Conservation (phyloP, 441 rosid genomes). For the Breynia disticha region DNA sequence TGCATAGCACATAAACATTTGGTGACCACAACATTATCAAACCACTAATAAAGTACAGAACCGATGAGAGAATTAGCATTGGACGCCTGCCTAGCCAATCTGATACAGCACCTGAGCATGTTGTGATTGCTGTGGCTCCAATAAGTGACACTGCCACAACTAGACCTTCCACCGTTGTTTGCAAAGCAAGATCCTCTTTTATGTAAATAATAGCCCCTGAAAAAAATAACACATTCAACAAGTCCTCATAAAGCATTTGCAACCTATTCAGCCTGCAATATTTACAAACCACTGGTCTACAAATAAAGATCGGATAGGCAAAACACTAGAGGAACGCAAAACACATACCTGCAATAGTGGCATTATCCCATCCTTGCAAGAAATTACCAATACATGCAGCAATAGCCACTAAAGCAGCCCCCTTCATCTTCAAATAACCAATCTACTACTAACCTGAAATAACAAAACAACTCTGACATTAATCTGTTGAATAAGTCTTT, state of each 20-base stretch:
- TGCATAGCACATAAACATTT: slow-evolving; percentile 53
- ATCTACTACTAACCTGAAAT: too few relatives aligned
- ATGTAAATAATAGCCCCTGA: slow-evolving; percentile 54
- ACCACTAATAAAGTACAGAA: slow-evolving; percentile 52
- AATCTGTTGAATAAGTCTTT: too few relatives aligned
- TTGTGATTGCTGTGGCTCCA: slow-evolving; percentile 67
- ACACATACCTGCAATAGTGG: slow-evolving; percentile 71
- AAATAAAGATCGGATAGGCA: background rate
- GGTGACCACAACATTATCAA: slow-evolving; percentile 74
- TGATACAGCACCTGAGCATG: slow-evolving; percentile 62
- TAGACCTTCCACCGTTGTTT: slow-evolving; percentile 61
- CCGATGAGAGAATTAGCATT: slow-evolving; percentile 56
- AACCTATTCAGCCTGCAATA: too few relatives aligned
- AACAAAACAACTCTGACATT: too few relatives aligned
- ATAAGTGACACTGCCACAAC: slow-evolving; percentile 76
- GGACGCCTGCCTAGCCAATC: slow-evolving; percentile 61
- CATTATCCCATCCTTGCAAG: slow-evolving; percentile 97
- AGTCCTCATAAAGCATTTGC: background rate
- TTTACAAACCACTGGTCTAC: too few relatives aligned
- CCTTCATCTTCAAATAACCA: slow-evolving; percentile 68
- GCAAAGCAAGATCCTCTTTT: slow-evolving; percentile 53
- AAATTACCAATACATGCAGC: slow-evolving; percentile 88
- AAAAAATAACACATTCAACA: too few relatives aligned
- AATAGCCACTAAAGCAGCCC: slow-evolving; percentile 79
- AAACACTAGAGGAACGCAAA: background rate